Evolutionary conservation across 2,329 filamentous ascomycete genomes (phyloP).

Genomic region (Penicillium hordei): DNA sequence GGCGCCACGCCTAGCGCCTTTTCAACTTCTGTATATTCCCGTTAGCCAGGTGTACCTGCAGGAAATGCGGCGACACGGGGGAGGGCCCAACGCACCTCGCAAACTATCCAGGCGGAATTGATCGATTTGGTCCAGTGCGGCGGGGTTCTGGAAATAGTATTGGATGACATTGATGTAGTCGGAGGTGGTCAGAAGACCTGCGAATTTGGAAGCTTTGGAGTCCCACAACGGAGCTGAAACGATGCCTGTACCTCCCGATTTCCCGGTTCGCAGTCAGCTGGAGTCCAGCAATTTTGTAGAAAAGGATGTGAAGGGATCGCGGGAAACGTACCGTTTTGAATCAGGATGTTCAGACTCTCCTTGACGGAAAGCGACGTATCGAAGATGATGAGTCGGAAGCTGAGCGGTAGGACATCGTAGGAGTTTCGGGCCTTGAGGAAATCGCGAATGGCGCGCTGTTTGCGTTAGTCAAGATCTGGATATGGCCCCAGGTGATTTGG

Average conservation of each 20-base stretch:
- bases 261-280: conserved; percentile 21
- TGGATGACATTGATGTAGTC: conserved; percentile 99
- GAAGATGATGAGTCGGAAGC: conserved; percentile 92
- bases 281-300: neutral
- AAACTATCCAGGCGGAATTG: conserved; percentile 91
- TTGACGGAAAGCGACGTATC: conserved; percentile 94
- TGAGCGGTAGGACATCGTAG: conserved; percentile 95
- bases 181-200: conserved; percentile 88
- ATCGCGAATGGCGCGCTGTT: conserved; percentile 82
- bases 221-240: conserved; percentile 98
- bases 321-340: conserved; percentile 75
- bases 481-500: conserved; percentile 6
- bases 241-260: conserved; percentile 64
- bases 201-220: conserved; percentile 87
- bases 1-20: conserved; percentile 86
- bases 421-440: conserved; percentile 95
- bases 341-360: conserved; percentile 92
- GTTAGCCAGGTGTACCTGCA: conserved; percentile 12
- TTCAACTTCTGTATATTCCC: conserved; percentile 73
- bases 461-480: conserved; percentile 31
- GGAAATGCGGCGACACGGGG: neutral
- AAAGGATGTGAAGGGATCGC: neutral
- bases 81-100: conserved; percentile 62
- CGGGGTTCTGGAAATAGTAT: conserved; percentile 97
- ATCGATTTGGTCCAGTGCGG: conserved; percentile 84